Percentiles rank a stretch among this genome's conserved stretches.
Evolutionary conservation across 2,329 filamentous ascomycete species (phyloP).

Genomic region (Zymoseptoria tritici): DNA sequence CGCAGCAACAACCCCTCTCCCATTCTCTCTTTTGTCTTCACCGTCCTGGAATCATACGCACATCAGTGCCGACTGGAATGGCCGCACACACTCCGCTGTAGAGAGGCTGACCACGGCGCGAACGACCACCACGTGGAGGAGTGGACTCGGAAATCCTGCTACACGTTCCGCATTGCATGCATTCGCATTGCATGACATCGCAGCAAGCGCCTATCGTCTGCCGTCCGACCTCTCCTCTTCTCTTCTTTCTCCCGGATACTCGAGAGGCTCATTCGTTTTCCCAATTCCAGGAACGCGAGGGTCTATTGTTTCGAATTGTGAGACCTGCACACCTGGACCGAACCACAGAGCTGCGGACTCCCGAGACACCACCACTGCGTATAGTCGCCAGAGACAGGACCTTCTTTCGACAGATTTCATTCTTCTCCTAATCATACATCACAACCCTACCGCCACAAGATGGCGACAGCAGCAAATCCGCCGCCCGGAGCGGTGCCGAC

Average conservation of each 20-base stretch:
- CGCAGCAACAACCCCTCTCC: not conserved
- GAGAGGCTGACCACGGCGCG: not conserved
- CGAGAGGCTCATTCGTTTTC: not conserved
- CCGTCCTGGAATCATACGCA: not conserved
- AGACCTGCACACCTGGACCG: not conserved
- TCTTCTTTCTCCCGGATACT: not conserved
- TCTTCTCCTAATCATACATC: slow-evolving; percentile 5
- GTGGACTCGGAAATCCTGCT: not conserved
- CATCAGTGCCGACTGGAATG: not conserved
- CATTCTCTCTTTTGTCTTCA: not conserved
- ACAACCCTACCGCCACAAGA: slow-evolving; percentile 17
- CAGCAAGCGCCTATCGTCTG: not conserved
- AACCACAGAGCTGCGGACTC: slow-evolving; percentile 1
- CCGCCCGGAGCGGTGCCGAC: slow-evolving; percentile 35
- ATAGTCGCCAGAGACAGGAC: not conserved
- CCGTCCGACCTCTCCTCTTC: not conserved
- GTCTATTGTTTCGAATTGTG: not conserved
- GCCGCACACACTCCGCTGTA: not conserved
- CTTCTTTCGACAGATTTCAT: slow-evolving; percentile 5
- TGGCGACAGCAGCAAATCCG: slow-evolving; percentile 38
- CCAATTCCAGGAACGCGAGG: not conserved
- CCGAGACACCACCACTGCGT: slow-evolving; percentile 8
- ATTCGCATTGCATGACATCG: not conserved
- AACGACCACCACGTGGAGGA: not conserved
- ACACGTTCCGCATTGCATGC: not conserved